Percentiles rank a stretch among this genome's conserved stretches.
phyloP scores from a whole-genome alignment of 176 grass and related monocot genomes.

The Melocanna baccifera region DNA sequence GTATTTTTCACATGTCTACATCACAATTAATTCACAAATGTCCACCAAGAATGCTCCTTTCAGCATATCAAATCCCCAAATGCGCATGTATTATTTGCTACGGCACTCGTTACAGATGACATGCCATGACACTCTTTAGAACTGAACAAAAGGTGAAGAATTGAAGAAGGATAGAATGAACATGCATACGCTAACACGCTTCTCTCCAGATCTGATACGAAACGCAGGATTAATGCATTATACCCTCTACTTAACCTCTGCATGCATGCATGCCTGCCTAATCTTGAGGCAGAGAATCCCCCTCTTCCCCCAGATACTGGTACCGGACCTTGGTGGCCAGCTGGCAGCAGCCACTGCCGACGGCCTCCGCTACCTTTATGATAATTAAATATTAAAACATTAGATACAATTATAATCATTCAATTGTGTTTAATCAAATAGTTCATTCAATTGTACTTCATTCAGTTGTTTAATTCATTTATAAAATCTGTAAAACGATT shows the following conservation, averaged over 20 bases:
- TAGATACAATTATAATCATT: too few relatives aligned
- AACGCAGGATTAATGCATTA: neutral
- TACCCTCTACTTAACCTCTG: neutral
- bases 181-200: neutral
- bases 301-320: constrained; percentile 19
- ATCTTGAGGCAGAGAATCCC: neutral
- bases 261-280: neutral
- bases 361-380: constrained; percentile 23
- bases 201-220: neutral
- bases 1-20: neutral
- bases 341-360: neutral
- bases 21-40: neutral
- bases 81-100: neutral
- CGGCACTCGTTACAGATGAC: neutral
- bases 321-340: constrained; percentile 12
- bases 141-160: neutral
- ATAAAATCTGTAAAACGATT: too few relatives aligned
- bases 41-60: neutral
- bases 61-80: neutral
- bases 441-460: too few relatives aligned
- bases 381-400: too few relatives aligned
- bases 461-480: too few relatives aligned
- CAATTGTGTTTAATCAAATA: too few relatives aligned
- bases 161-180: neutral
- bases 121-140: neutral